Conservation (phyloP, 2,329 filamentous ascomycete species). For the Samsoniella hepiali region DNA sequence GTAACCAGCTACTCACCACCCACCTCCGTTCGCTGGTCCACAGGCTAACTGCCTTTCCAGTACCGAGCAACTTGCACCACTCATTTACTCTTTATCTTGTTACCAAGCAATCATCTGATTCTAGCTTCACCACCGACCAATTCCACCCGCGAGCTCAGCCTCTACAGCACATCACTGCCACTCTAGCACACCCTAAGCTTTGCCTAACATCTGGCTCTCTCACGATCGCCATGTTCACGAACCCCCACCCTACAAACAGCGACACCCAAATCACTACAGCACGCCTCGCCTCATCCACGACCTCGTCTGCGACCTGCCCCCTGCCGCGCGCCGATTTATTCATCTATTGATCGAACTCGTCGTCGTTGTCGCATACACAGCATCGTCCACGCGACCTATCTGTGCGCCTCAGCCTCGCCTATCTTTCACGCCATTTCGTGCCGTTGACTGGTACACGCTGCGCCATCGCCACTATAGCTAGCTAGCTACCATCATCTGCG, state of each 20-base stretch:
- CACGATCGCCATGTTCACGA: neutral
- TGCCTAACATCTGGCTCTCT: neutral
- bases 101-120: neutral
- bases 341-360: neutral
- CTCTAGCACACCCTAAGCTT: neutral
- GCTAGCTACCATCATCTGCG: neutral
- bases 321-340: neutral
- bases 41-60: no score
- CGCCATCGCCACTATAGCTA: neutral
- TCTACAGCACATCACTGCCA: neutral
- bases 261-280: neutral
- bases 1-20: no score
- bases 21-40: no score
- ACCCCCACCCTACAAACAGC: slow-evolving; percentile 8
- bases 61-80: neutral
- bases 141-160: neutral
- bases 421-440: neutral
- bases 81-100: neutral
- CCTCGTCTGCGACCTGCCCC: neutral
- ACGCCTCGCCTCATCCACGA: neutral
- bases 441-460: neutral
- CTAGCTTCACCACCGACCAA: no score
- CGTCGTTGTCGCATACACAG: neutral
- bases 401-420: neutral
- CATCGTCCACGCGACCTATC: neutral